Evolutionary conservation across 1,284 basidiomycete genomes (phyloP), one percentile per base, ranked within the genome.

Genomic region (Inonotus hispidus): DNA sequence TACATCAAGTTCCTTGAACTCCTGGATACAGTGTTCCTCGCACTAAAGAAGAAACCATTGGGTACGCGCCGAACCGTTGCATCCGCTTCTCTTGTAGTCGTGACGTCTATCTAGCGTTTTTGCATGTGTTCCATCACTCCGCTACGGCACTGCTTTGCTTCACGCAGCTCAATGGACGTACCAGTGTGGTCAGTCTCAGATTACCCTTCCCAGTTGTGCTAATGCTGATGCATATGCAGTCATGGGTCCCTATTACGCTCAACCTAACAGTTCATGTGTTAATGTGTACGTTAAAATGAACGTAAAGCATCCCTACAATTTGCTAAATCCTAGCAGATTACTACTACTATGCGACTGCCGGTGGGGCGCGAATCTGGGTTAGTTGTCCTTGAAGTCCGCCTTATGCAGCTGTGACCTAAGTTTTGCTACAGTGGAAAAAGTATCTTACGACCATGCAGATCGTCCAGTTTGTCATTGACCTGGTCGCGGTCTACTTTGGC

Each of bases 111-210:
- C 37, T 69, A 96, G 92, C 92, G 63, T 98, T 98, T 79, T 79
- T 99, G 66, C 96, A 99, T 74, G 95, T 98, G 68, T 98, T 97
- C 82, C 96, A 98, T 75, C 96, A 98, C 79, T 93, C 95, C 64
- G 96, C 95, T n/a, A 98, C 96, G 60, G 96, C 96, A 62, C 75
- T 96, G 59, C 81, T 99, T 63, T 98, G 96, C 79, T 98, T 88
- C 74, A 88, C 88, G 60, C 95, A 99, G 78, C 82, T 99, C 65
- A 90, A 96, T 69, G 95, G 97, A 71, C 83, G 84, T 73, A 95
- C 95, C 56, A 92, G 91, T 66, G 87, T 97, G 65, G 92, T 93
- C 73, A 66, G 87, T 74, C 29, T 23, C 10, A 23, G 16, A 56
- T 23, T 58, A 43, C 52, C 55, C 43, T 23, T 47, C 23, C 0